Evolutionary conservation across 768 basidiomycete genomes (phyloP).

Genomic region (Nidula microcarpa): DNA sequence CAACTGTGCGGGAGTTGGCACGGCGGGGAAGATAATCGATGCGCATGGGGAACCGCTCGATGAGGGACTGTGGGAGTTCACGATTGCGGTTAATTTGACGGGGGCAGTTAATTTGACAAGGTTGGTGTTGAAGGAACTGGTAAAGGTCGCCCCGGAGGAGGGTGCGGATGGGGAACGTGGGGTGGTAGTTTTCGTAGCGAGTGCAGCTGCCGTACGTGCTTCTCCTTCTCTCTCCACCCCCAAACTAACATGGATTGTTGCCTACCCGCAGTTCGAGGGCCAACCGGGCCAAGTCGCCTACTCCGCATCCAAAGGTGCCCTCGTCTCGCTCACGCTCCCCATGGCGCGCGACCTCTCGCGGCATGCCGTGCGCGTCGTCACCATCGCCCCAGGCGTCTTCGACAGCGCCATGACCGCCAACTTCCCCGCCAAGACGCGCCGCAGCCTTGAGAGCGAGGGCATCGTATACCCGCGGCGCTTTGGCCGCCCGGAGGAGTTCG

Average conservation of each 20-base stretch:
- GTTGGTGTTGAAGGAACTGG: conserved; percentile 46
- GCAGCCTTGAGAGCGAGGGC: conserved; percentile 33
- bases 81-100: conserved; percentile 51
- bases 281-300: conserved; percentile 59
- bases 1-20: conserved; percentile 56
- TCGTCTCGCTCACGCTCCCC: conserved; percentile 55
- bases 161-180: conserved; percentile 52
- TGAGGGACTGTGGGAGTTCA: conserved; percentile 48
- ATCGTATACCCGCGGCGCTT: conserved; percentile 43
- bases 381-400: conserved; percentile 56
- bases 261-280: conserved; percentile 41
- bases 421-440: conserved; percentile 30
- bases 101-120: conserved; percentile 60
- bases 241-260: neutral
- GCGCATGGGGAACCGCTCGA: conserved; percentile 41
- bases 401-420: conserved; percentile 38
- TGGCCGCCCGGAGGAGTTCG: conserved; percentile 47
- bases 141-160: conserved; percentile 41
- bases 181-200: conserved; percentile 54
- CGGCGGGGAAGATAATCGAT: conserved; percentile 42
- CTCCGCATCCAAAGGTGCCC: conserved; percentile 52
- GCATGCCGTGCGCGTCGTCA: conserved; percentile 50
- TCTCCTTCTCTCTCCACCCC: neutral
- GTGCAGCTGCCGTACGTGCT: conserved; percentile 45
- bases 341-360: conserved; percentile 57